Percentiles rank a stretch among this genome's conserved stretches.
Conservation (phyloP, 1,139 yeast genomes). For the Petasospora rhodanensis region DNA sequence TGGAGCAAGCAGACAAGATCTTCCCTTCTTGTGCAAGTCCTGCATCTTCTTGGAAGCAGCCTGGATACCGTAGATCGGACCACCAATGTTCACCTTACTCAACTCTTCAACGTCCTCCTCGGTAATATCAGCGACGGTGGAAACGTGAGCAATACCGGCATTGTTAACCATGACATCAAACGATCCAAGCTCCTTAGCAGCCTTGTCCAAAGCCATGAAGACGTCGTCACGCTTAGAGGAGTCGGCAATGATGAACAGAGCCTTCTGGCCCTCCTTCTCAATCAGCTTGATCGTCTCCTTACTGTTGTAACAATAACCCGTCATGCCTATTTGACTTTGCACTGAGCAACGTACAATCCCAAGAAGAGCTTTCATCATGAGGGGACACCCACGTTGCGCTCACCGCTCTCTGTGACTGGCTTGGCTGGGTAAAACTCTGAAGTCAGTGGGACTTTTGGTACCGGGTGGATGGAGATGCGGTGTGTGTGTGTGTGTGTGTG, state of each 20-base stretch:
- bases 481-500: no score
- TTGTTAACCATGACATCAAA: slow-evolving; percentile 31
- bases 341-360: no score
- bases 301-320: no score
- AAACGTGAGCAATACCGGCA: slow-evolving; percentile 29
- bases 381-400: no score
- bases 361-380: no score
- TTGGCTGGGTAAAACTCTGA: no score
- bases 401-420: no score
- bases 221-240: slow-evolving; percentile 25
- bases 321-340: no score
- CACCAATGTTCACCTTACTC: slow-evolving; percentile 27
- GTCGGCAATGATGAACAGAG: slow-evolving; percentile 25
- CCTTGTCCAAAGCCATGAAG: slow-evolving; percentile 25
- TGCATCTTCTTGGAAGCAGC: slow-evolving; percentile 30
- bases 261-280: slow-evolving; percentile 15
- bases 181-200: slow-evolving; percentile 25
- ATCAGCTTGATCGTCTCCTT: no score
- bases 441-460: no score
- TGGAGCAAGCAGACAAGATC: slow-evolving; percentile 30
- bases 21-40: slow-evolving; percentile 26
- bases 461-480: no score
- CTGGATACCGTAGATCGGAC: slow-evolving; percentile 30
- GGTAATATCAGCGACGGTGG: slow-evolving; percentile 24
- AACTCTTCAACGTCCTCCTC: slow-evolving; percentile 22